A percentile compares a stretch with the other conserved stretches of the same genome.
Evolutionary conservation across 73 alveolate species (phyloP).

Genomic region (Paramecium biaurelia): DNA sequence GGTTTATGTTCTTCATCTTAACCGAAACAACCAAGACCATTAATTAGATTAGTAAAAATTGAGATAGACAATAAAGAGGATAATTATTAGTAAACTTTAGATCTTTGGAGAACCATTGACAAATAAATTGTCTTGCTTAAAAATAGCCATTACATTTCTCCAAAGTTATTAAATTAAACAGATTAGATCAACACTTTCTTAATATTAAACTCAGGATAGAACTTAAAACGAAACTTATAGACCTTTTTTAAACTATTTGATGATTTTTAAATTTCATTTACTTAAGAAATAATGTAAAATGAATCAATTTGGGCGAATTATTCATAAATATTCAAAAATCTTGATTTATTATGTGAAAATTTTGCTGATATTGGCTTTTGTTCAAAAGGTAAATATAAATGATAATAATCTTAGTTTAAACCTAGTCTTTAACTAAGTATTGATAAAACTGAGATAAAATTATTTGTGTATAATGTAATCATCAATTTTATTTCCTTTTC

Average conservation of each 20-base stretch:
- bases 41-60: not conserved
- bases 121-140: not conserved
- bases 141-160: not conserved
- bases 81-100: not conserved
- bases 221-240: not conserved
- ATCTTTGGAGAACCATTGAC: not conserved
- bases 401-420: not conserved
- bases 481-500: not conserved
- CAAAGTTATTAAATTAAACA: not conserved
- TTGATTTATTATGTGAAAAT: not conserved
- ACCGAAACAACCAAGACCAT: not conserved
- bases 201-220: not conserved
- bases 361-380: not conserved
- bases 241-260: not conserved
- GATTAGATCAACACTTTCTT: not conserved
- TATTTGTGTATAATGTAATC: not conserved
- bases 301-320: not conserved
- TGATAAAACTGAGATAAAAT: not conserved
- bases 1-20: not conserved
- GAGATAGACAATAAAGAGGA: not conserved
- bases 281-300: not conserved
- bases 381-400: not conserved
- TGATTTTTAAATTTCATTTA: not conserved
- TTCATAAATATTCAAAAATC: not conserved
- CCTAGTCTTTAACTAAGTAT: not conserved